Conservation (phyloP, 2,329 filamentous ascomycete species). For the Fusarium sp. region DNA sequence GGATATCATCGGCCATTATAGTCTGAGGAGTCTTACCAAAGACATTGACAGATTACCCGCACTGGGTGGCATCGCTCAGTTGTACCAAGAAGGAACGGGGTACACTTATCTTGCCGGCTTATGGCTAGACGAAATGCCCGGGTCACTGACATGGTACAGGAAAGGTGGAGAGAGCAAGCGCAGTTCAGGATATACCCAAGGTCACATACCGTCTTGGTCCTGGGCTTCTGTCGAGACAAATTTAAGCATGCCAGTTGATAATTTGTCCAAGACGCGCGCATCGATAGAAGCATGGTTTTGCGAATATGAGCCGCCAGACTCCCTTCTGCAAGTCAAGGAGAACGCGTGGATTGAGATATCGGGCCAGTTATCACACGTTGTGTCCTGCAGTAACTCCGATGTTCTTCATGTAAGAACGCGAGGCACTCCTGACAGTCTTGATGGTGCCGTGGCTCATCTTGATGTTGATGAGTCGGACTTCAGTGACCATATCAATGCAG, state of each 20-base stretch:
- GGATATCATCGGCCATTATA: neutral
- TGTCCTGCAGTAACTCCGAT: neutral
- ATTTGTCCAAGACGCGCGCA: fast-evolving
- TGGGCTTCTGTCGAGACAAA: neutral
- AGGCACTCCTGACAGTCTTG: neutral
- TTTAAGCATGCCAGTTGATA: neutral
- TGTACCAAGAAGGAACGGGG: too few species aligned
- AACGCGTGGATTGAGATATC: neutral
- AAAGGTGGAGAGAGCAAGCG: neutral
- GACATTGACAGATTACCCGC: too few species aligned
- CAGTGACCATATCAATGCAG: neutral
- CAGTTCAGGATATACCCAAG: neutral
- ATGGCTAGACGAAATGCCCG: neutral
- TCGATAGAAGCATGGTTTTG: neutral
- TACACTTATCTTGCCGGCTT: neutral
- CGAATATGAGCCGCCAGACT: neutral
- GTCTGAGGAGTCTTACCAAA: neutral
- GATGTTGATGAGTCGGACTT: neutral
- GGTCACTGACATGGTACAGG: neutral
- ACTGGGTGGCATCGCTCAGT: too few species aligned
- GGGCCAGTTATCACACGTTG: neutral
- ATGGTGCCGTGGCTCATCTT: neutral
- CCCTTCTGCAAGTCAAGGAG: neutral
- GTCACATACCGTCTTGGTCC: neutral
- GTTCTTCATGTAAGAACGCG: neutral